Conservation (phyloP, 192 early-diverging fungal genomes). For the Entomortierella chlamydospora region DNA sequence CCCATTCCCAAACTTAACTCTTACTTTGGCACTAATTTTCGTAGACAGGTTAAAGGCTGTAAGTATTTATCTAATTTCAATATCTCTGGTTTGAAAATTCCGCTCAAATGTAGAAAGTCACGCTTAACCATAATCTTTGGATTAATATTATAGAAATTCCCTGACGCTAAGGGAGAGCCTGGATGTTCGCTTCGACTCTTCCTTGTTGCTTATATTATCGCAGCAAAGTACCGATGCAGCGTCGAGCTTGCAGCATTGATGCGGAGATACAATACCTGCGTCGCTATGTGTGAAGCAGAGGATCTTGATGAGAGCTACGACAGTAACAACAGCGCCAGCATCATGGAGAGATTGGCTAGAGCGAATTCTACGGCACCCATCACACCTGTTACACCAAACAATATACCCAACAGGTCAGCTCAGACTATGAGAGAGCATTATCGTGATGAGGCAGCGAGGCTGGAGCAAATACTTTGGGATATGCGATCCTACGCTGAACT, state of each 20-base stretch:
- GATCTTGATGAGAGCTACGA: background rate
- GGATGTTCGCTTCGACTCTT: slow-evolving; percentile 62
- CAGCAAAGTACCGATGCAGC: slow-evolving; percentile 57
- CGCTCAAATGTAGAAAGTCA: background rate
- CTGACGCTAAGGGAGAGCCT: slow-evolving; percentile 54
- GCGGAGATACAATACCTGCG: background rate
- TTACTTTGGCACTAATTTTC: slow-evolving; percentile 60
- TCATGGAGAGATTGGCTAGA: too few relatives aligned
- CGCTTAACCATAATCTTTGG: background rate
- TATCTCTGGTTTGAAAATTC: background rate
- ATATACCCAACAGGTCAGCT: background rate
- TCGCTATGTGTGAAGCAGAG: background rate
- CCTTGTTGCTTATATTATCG: slow-evolving; percentile 63
- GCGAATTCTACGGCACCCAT: background rate
- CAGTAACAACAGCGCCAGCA: background rate
- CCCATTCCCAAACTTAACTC: slow-evolving; percentile 57
- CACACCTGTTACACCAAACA: background rate
- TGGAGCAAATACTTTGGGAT: slow-evolving; percentile 9
- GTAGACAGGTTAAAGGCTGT: slow-evolving; percentile 60
- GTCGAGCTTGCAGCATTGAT: slow-evolving; percentile 36
- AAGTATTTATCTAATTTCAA: slow-evolving; percentile 11
- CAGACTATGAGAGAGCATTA: background rate
- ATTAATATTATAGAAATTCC: slow-evolving; percentile 53
- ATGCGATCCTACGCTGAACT: slow-evolving; percentile 16
- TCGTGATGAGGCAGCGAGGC: background rate